Evolutionary conservation across 331 rosid species (phyloP).

Genomic region (Ulmus americana): DNA sequence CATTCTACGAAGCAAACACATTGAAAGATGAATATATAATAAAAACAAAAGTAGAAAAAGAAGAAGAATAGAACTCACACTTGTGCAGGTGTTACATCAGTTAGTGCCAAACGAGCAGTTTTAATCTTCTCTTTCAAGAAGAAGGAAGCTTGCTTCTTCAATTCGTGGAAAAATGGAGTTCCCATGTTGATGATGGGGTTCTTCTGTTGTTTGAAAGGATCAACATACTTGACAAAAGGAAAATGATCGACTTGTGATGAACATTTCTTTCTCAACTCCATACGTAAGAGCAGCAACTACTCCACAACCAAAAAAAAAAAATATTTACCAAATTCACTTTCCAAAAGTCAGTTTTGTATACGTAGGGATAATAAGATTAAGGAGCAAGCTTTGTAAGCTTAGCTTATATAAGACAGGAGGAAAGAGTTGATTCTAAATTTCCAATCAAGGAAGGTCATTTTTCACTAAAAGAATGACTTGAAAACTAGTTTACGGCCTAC

Average conservation of each 20-base stretch:
- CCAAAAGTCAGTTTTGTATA: background rate
- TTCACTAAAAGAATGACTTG: too few relatives aligned
- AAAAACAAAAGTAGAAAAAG: background rate
- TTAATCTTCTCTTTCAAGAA: slow-evolving; percentile 58
- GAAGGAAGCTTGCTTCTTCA: slow-evolving; percentile 63
- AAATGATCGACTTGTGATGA: slow-evolving; percentile 16
- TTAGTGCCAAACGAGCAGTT: slow-evolving; percentile 54
- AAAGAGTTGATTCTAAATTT: too few relatives aligned
- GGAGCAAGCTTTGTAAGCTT: too few relatives aligned
- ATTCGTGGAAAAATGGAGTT: slow-evolving; percentile 42
- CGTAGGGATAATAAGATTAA: too few relatives aligned
- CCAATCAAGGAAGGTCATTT: too few relatives aligned
- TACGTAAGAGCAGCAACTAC: slow-evolving; percentile 17
- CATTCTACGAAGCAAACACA: slow-evolving; percentile 32
- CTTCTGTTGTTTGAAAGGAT: slow-evolving; percentile 7
- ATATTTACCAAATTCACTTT: slow-evolving; percentile 10
- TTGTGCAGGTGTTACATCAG: slow-evolving; percentile 63
- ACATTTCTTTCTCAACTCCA: background rate
- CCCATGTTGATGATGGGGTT: slow-evolving; percentile 30
- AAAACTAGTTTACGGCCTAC: too few relatives aligned
- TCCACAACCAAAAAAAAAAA: background rate
- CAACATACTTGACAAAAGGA: slow-evolving; percentile 2
- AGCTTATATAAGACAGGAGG: too few relatives aligned
- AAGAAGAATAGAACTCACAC: slow-evolving; percentile 36
- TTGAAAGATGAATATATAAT: background rate